A percentile compares a stretch with the other conserved stretches of the same genome.
Evolutionary conservation across 106 monocot genomes (phyloP).

Genomic region (Apostasia ramifera): DNA sequence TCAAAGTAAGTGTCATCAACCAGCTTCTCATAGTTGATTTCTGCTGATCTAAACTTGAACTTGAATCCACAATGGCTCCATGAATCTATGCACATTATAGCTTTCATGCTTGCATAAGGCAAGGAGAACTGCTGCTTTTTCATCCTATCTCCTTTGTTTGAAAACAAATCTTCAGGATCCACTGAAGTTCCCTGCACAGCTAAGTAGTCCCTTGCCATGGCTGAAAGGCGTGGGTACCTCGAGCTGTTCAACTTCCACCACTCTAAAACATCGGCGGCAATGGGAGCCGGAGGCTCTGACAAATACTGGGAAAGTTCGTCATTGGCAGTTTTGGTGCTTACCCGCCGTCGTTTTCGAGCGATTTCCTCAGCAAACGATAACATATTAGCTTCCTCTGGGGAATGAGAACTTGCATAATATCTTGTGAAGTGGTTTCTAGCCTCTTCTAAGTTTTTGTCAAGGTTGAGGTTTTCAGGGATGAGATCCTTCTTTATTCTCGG

Average conservation of each 20-base stretch:
- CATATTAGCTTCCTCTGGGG: constrained; percentile 29
- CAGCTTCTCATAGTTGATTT: constrained; percentile 59
- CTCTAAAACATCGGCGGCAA: constrained; percentile 58
- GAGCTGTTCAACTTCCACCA: constrained; percentile 80
- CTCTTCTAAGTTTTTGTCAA: constrained; percentile 74
- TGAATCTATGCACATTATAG: constrained; percentile 52
- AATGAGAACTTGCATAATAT: constrained; percentile 39
- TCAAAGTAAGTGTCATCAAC: constrained; percentile 12
- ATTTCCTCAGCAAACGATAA: constrained; percentile 91
- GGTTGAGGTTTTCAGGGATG: constrained; percentile 70
- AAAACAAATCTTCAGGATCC: constrained; percentile 72
- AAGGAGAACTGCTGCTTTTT: constrained; percentile 56
- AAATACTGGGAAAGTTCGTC: constrained; percentile 82
- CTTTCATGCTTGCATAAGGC: constrained; percentile 43
- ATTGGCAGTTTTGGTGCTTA: constrained; percentile 21
- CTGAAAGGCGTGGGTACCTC: constrained; percentile 69
- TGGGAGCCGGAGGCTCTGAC: constrained; percentile 58
- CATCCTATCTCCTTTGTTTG: constrained; percentile 45
- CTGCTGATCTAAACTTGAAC: constrained; percentile 48
- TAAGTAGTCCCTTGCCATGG: constrained; percentile 82
- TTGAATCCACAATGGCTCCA: constrained; percentile 67
- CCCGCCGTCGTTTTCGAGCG: constrained; percentile 63
- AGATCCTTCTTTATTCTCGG: constrained; percentile 86
- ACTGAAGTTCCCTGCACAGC: constrained; percentile 69
- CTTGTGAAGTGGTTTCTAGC: constrained; percentile 53